Evolutionary conservation across 805 yeast species (phyloP).

Genomic region (Cyberlindnera nakhonratchasimensis): DNA sequence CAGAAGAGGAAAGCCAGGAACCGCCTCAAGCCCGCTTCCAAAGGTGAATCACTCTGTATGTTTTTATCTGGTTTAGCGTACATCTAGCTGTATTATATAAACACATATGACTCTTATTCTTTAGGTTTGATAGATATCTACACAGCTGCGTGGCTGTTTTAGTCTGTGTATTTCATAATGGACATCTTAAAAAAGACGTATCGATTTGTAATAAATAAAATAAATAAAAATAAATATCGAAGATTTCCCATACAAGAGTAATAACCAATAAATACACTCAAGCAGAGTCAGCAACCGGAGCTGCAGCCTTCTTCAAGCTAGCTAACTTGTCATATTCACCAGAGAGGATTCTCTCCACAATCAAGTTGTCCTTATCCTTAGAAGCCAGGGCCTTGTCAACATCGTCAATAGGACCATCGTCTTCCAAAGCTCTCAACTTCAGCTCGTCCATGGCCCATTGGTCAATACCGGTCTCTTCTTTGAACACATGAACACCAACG

Average conservation of each 20-base stretch:
- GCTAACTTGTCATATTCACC: constrained; percentile 80
- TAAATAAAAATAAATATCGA: constrained; percentile 15
- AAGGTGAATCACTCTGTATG: background rate
- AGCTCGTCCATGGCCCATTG: constrained; percentile 87
- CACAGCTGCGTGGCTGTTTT: no score
- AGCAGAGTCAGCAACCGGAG: background rate
- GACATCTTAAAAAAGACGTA: no score
- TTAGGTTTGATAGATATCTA: no score
- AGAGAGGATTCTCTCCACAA: constrained; percentile 74
- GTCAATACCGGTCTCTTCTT: constrained; percentile 47
- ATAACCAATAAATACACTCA: constrained; percentile 4
- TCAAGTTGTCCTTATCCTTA: constrained; percentile 67
- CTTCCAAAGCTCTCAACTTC: constrained; percentile 70
- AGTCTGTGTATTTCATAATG: no score
- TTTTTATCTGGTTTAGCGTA: no score
- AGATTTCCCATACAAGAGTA: background rate
- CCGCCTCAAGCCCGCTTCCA: background rate
- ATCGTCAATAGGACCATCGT: constrained; percentile 48
- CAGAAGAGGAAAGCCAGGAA: constrained; percentile 30
- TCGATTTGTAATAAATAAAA: constrained; percentile 2
- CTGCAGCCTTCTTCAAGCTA: constrained; percentile 41
- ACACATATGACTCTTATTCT: background rate
- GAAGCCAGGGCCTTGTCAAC: constrained; percentile 49
- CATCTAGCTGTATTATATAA: no score
- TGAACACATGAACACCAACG: constrained; percentile 48